phyloP scores from a whole-genome alignment of 2,329 filamentous ascomycete species.

The Diaporthe capsici region DNA sequence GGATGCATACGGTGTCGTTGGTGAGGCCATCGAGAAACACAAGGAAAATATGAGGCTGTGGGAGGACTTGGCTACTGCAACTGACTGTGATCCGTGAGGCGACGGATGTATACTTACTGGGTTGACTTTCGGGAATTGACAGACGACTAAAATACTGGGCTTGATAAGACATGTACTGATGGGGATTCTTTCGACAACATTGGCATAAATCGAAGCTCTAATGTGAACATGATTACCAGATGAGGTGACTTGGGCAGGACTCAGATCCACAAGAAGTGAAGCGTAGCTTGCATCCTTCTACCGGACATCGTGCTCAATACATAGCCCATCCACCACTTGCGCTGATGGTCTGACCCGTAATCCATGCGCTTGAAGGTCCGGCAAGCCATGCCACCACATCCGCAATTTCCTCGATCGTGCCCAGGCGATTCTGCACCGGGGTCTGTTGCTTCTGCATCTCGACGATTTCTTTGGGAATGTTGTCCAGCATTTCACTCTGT shows the following conservation, averaged over 20 bases:
- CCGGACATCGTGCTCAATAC: conserved; percentile 38
- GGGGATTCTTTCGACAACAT: too few relatives aligned
- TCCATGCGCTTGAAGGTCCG: conserved; percentile 62
- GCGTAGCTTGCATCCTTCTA: background rate
- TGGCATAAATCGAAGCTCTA: background rate
- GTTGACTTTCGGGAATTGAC: background rate
- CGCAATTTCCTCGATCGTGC: conserved; percentile 67
- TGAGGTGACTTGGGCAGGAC: background rate
- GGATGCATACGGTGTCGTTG: background rate
- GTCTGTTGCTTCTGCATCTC: conserved; percentile 65
- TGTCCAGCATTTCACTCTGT: conserved; percentile 69
- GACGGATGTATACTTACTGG: too few relatives aligned
- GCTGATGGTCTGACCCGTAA: conserved; percentile 69
- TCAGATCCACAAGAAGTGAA: too few relatives aligned
- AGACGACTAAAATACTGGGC: background rate
- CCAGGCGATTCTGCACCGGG: conserved; percentile 64
- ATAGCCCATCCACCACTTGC: conserved; percentile 62
- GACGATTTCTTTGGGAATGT: conserved; percentile 63
- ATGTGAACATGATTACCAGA: background rate
- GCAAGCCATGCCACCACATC: conserved; percentile 69
- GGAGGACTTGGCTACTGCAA: conserved; percentile 29
- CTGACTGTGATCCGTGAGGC: background rate
- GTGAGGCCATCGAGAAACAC: background rate
- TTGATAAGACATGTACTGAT: too few relatives aligned
- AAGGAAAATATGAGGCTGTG: background rate